Base-by-base conservation (phyloP, 2,329 filamentous ascomycete species). In the Ascochyta rabiei region DNA sequence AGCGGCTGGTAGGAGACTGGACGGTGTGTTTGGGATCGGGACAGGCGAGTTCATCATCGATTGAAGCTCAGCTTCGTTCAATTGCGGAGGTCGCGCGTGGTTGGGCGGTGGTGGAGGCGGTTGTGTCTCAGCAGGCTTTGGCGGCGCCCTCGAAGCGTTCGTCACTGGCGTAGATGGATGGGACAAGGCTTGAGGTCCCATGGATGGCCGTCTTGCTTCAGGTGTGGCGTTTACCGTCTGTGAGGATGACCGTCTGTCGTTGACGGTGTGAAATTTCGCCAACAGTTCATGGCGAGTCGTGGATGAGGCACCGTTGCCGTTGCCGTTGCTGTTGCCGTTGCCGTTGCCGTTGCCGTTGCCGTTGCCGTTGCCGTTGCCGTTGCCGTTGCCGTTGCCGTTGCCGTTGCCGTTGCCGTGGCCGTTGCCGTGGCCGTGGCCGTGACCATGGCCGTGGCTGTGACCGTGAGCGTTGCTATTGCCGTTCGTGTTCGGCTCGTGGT, bases 231-330 rank as follows among this genome's bases (percentile, higher is more conserved):
- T 72, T 15, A 63, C 48, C 13, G 66, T 62, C 33, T 71, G 70
- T 3, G 70, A 64, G 57, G 66, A 64, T 4, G 67, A 50, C 35
- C 71, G 70, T 4, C 80, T 81, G 48, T 87, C 84, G 44, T 80
- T 82, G 9, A 84, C 78, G 0, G 84, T 85, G 61, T 85, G 82
- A 60, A 88, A 87, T 60, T 86, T 86, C 62, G 82, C 83, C 69
- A 87, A 78, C 45, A 87, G 72, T 50, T 87, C 85, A n/a, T 80
- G 79, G 19, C 83, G 80, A 3, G 84, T 84, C 4, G 79, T 79
- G 0, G 82, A 80, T 3, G 83, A 85, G 12, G 83, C 80, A 41
- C 81, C 82, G 60, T 82, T 83, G 10, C 67, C 62, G 19, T 42
- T 34, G 43, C 50, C 19, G 12, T 61, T 50, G 10, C 56, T 39